A percentile compares a stretch with the other conserved stretches of the same genome.
phyloP scores from a whole-genome alignment of 768 basidiomycete genomes.

The Tulasnella sp. region DNA sequence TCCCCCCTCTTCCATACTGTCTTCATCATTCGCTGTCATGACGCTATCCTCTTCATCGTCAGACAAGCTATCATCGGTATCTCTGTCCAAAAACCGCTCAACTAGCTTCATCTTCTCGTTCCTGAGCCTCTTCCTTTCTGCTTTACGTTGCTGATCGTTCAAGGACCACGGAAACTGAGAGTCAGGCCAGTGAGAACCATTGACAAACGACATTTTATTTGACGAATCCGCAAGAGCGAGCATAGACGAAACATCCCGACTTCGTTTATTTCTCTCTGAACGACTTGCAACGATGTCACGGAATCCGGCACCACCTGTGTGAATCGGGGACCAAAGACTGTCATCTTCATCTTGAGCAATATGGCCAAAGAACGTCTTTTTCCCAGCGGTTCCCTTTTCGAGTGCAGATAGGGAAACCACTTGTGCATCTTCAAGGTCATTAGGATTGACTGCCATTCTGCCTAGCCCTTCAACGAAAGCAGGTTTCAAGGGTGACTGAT shows the following conservation, averaged over 20 bases:
- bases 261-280: conserved; percentile 31
- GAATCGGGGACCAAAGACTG: conserved; percentile 2
- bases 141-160: conserved; percentile 41
- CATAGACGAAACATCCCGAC: conserved; percentile 15
- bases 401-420: conserved; percentile 4
- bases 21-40: conserved; percentile 25
- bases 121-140: conserved; percentile 40
- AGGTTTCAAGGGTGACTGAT: conserved; percentile 15
- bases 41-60: conserved; percentile 20
- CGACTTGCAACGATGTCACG: too few relatives aligned
- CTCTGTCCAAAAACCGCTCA: conserved; percentile 57
- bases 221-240: conserved; percentile 40
- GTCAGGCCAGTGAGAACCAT: conserved; percentile 67
- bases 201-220: conserved; percentile 62
- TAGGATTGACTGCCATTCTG: conserved; percentile 16
- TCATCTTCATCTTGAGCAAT: conserved; percentile 12
- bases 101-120: conserved; percentile 53
- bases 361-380: conserved; percentile 15
- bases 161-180: conserved; percentile 64
- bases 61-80: conserved; percentile 36
- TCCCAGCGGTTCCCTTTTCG: conserved; percentile 1
- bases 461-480: conserved; percentile 16
- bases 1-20: not conserved
- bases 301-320: conserved; percentile 1
- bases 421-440: conserved; percentile 3